phyloP scores from a whole-genome alignment of 148 eudicot species.

The Selenicereus undatus region DNA sequence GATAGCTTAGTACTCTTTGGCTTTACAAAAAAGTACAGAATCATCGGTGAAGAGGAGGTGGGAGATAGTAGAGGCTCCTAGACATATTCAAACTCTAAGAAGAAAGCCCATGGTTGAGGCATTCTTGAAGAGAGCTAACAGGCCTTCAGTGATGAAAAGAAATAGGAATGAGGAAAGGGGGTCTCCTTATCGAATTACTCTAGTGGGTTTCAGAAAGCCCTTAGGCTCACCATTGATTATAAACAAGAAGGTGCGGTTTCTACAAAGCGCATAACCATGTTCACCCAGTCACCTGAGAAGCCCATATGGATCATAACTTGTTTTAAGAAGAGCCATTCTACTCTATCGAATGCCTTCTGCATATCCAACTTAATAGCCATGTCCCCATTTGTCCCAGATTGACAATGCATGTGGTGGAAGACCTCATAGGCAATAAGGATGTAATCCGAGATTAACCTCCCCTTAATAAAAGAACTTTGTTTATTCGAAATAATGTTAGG shows the following conservation, averaged over 20 bases:
- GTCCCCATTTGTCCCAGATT: neutral
- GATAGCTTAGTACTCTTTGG: neutral
- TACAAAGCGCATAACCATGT: neutral
- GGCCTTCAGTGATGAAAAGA: neutral
- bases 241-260: neutral
- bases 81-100: neutral
- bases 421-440: neutral
- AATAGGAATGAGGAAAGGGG: neutral
- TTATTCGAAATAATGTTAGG: neutral
- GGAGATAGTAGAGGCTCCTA: neutral
- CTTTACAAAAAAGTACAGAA: neutral
- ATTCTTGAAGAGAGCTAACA: fast-evolving
- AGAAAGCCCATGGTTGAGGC: fast-evolving
- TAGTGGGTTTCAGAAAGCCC: neutral
- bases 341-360: neutral
- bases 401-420: neutral
- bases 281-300: neutral
- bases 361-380: neutral
- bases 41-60: neutral
- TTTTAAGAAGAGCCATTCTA: neutral
- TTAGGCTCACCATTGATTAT: neutral
- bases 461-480: neutral
- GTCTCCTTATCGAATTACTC: neutral
- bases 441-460: neutral
- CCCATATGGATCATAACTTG: neutral